These are phyloP conservation scores for Dothiorella sarmentorum DNA, from an alignment of 2,329 filamentous ascomycete genomes.

Conservation along the genomic window DNA sequence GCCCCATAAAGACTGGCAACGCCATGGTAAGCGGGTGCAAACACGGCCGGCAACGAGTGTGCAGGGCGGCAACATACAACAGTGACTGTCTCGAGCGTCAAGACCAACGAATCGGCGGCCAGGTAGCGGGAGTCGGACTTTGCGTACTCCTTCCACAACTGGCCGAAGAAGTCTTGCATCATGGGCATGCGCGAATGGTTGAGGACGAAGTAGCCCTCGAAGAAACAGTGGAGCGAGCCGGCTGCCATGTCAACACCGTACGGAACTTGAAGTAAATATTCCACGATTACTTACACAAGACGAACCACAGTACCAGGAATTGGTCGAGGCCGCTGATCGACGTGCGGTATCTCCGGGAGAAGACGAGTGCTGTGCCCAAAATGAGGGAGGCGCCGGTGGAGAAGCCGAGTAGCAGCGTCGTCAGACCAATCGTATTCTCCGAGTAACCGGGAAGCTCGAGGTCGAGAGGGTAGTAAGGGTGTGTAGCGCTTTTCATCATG, in stretches of 20 bases:
- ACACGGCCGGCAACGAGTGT: background rate
- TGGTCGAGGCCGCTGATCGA: background rate
- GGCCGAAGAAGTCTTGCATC: conserved; percentile 38
- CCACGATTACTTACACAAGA: conserved; percentile 11
- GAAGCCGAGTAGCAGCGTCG: background rate
- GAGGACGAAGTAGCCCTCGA: conserved; percentile 1
- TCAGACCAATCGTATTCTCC: background rate
- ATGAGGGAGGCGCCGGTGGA: background rate
- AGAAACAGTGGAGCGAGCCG: conserved; percentile 12
- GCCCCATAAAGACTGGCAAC: conserved; percentile 52
- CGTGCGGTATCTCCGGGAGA: background rate
- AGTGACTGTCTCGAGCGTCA: conserved; percentile 56
- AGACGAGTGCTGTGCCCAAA: background rate
- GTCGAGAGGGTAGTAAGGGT: conserved; percentile 7
- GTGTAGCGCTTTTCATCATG: background rate
- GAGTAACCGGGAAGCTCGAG: background rate
- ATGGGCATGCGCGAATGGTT: conserved; percentile 5
- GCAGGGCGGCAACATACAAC: conserved; percentile 32
- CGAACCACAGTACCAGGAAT: conserved; percentile 6
- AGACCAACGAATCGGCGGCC: conserved; percentile 51
- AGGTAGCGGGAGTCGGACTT: conserved; percentile 57
- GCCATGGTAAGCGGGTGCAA: background rate
- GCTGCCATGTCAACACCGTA: background rate
- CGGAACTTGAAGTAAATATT: too few relatives aligned
- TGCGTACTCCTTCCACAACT: conserved; percentile 59